Conservation (phyloP, 23 red algal species). For the Chondrus crispus region DNA sequence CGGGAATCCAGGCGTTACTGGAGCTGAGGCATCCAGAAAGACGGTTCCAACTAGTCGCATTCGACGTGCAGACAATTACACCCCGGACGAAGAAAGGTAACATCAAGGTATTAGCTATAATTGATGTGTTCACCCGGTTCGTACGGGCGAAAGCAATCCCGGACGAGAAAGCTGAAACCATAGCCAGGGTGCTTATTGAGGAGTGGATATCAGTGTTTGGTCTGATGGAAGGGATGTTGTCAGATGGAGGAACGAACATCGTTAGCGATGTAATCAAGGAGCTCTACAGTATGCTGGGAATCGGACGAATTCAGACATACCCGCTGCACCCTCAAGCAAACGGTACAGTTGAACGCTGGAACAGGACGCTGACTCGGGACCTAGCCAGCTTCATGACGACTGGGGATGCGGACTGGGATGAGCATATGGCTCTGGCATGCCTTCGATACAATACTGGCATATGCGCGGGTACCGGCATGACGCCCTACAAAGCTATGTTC, state of each 20-base stretch:
- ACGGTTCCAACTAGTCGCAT: background rate
- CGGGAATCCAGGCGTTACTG: background rate
- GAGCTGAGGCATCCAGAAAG: background rate
- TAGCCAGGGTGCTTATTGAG: background rate
- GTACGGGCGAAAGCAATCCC: background rate
- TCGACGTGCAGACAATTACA: background rate
- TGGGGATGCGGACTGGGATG: background rate
- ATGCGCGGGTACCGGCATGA: background rate
- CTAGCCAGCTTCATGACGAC: background rate
- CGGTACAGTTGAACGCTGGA: background rate
- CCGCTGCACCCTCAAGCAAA: background rate
- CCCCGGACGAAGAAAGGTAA: background rate
- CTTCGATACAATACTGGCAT: background rate
- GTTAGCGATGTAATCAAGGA: background rate
- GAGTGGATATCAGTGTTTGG: background rate
- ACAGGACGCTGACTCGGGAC: background rate
- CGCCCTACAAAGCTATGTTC: background rate
- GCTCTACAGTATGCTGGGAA: background rate
- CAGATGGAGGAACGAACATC: background rate
- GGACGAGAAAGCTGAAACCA: background rate
- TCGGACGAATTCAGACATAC: background rate
- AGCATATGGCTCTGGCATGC: background rate
- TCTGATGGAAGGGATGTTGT: background rate
- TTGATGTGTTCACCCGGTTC: background rate
- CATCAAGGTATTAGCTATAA: background rate